Base-by-base conservation (phyloP, 768 basidiomycete species). In the Collybia nuda region DNA sequence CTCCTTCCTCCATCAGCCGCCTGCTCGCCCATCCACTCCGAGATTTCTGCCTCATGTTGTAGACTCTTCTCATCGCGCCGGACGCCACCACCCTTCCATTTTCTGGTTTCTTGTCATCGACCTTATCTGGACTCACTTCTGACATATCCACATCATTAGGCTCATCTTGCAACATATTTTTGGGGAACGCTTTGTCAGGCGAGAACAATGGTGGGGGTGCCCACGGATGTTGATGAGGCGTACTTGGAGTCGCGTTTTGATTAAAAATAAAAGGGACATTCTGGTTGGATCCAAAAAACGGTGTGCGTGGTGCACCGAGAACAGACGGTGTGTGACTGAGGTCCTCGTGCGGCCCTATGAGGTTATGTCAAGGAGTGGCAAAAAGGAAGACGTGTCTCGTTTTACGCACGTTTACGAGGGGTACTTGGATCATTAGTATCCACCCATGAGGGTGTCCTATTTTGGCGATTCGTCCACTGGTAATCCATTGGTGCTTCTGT, bases 401-500 rank as follows among this genome's bases (percentile, higher is more conserved):
- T 26, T 26, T 44, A 41, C 26, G 37, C 72, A 90, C 88, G 84
- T 79, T 90, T 90, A 60, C 76, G 74, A 28, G 84, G 79, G 21
- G 82, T 79, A 58, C 67, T 74, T n/a, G 73, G 62, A 43, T 80
- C 77, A 21, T 81, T 77, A 6, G 32, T 32, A 18, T 54, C 48
- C 19, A 61, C 50, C 88, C 87, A 89, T 2, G 76, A 80, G 2
- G 85, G 81, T 61, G 73, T 81, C 49, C 75, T 68, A 32, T 67
- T 63, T 48, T 80, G 77, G 21, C 89, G 78, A 56, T 84, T 82
- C 7, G 90, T 92, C 73, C 85, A 92, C 64, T 92, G 83, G 67
- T 84, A 93, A 67, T 93, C 90, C 91, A 93, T 93, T 3, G 91
- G 91, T 2, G 86, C 88, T 62, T 92, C 91, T 43, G 74, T 88